A percentile compares a stretch with the other conserved stretches of the same genome.
These are phyloP conservation scores for Metschnikowia santaceciliae DNA, from an alignment of 805 yeast genomes.

Conservation along the genomic window DNA sequence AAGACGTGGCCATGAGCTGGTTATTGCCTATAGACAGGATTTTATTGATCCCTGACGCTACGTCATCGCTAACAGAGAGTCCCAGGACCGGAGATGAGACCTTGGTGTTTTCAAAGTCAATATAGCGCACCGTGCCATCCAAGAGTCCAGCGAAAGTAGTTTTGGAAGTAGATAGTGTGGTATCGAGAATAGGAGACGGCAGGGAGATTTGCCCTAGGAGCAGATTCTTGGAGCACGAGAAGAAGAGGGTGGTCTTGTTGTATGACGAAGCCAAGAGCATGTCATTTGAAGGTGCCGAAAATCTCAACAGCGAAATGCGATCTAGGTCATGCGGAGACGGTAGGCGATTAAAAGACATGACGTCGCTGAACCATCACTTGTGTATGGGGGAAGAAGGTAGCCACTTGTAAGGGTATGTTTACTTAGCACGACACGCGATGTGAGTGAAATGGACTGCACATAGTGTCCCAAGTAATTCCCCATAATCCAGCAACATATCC, in stretches of 20 bases:
- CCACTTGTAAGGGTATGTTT: not conserved
- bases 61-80: not conserved
- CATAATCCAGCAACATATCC: too few relatives aligned
- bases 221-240: slow-evolving; percentile 5
- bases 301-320: slow-evolving; percentile 7
- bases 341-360: slow-evolving; percentile 11
- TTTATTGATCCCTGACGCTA: slow-evolving; percentile 17
- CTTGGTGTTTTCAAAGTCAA: slow-evolving; percentile 46
- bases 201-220: slow-evolving; percentile 7
- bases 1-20: slow-evolving; percentile 18
- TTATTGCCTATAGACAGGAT: slow-evolving; percentile 10
- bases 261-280: slow-evolving; percentile 11
- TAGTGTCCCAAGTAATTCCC: not conserved
- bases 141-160: slow-evolving; percentile 46
- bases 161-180: slow-evolving; percentile 25
- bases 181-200: slow-evolving; percentile 24
- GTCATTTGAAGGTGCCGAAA: slow-evolving; percentile 11
- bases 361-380: not conserved
- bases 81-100: slow-evolving; percentile 8
- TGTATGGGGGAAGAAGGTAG: not conserved
- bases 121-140: slow-evolving; percentile 50
- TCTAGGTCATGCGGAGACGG: slow-evolving; percentile 7
- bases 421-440: not conserved
- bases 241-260: slow-evolving; percentile 10
- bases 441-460: not conserved